A percentile compares a stretch with the other conserved stretches of the same genome.
phyloP scores from a whole-genome alignment of 78 protist genomes.

The Protostelium mycophagum region DNA sequence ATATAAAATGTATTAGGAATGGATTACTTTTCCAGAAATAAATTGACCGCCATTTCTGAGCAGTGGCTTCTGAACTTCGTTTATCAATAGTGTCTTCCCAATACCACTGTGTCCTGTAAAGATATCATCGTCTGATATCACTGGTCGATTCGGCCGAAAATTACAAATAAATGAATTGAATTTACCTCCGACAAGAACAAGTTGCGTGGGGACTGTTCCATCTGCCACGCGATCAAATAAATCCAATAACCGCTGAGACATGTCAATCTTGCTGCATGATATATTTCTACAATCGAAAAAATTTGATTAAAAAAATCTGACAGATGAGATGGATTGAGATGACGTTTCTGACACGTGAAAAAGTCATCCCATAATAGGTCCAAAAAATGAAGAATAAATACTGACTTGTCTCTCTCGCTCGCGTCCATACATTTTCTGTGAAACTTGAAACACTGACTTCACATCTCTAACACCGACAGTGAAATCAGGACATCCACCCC shows the following conservation, averaged over 20 bases:
- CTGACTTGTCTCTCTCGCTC: background rate
- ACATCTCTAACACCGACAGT: too few relatives aligned
- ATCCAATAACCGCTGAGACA: background rate
- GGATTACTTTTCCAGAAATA: background rate
- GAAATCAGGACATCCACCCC: too few relatives aligned
- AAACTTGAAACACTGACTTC: background rate
- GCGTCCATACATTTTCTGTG: background rate
- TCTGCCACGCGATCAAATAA: background rate
- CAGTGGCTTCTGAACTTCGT: background rate
- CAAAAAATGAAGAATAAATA: background rate
- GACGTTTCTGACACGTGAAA: too few relatives aligned
- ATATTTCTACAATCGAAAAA: too few relatives aligned
- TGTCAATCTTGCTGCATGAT: too few relatives aligned
- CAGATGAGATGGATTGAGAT: too few relatives aligned
- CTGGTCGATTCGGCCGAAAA: too few relatives aligned
- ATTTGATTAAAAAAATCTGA: too few relatives aligned
- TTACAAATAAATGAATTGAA: background rate
- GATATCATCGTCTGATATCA: too few relatives aligned
- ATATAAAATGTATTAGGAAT: too few relatives aligned
- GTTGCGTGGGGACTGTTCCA: background rate
- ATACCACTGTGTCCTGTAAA: background rate
- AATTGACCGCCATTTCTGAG: background rate
- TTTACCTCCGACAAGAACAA: background rate
- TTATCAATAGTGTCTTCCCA: background rate
- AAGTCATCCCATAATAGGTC: background rate